Evolutionary conservation across 2,329 filamentous ascomycete genomes (phyloP).

Genomic region (Xylariaceae sp.): DNA sequence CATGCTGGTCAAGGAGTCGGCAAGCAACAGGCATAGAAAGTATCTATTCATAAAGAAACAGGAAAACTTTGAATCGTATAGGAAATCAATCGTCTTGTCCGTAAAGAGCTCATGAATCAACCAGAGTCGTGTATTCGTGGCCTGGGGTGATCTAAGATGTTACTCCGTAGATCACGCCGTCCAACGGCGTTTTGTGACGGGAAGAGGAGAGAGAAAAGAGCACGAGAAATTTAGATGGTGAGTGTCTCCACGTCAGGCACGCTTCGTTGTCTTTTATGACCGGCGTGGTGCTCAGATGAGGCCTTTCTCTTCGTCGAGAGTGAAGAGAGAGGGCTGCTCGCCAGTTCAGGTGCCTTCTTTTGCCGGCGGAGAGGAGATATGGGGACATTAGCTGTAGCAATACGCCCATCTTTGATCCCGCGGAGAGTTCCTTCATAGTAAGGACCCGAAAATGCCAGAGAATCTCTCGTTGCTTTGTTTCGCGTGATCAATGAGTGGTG

Average conservation of each 20-base stretch:
- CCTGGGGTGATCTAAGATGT: background rate
- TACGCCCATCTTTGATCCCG: slow-evolving; percentile 62
- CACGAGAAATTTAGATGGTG: slow-evolving; percentile 34
- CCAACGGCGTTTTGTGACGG: background rate
- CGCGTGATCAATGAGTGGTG: slow-evolving; percentile 58
- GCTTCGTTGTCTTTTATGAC: slow-evolving; percentile 56
- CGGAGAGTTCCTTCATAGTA: slow-evolving; percentile 58
- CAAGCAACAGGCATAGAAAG: too few relatives aligned
- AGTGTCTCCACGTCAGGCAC: slow-evolving; percentile 53
- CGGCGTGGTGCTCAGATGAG: slow-evolving; percentile 37
- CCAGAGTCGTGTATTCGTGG: too few relatives aligned
- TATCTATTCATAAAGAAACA: too few relatives aligned
- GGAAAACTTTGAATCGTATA: too few relatives aligned
- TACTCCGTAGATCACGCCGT: background rate
- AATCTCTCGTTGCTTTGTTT: slow-evolving; percentile 58
- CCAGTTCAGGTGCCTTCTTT: slow-evolving; percentile 44
- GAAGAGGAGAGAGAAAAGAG: background rate
- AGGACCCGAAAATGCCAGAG: slow-evolving; percentile 58
- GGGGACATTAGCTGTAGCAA: slow-evolving; percentile 63
- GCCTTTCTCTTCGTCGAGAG: slow-evolving; percentile 54
- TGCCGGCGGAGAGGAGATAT: slow-evolving; percentile 63
- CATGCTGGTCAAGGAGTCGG: too few relatives aligned
- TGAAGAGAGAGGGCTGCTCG: slow-evolving; percentile 48
- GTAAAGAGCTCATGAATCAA: too few relatives aligned
- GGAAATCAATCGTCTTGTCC: too few relatives aligned